These are phyloP conservation scores for Cladophialophora chaetospira DNA, from an alignment of 2,329 filamentous ascomycete genomes.

Conservation along the genomic window DNA sequence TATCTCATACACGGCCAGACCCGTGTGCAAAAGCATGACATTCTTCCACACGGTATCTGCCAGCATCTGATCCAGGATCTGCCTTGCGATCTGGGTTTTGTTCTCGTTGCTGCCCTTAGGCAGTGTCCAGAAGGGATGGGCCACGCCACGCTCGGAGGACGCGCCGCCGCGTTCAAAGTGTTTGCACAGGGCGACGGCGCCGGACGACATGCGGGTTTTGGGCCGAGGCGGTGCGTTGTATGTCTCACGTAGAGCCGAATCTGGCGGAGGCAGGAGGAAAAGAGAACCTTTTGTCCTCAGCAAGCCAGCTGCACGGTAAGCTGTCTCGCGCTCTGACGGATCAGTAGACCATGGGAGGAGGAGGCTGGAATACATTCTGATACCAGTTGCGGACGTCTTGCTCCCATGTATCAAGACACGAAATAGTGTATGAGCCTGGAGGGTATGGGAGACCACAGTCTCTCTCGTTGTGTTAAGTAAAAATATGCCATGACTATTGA, in stretches of 20 bases:
- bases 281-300: conserved; percentile 32
- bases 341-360: conserved; percentile 28
- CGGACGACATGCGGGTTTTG: conserved; percentile 31
- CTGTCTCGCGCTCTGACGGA: conserved; percentile 20
- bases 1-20: conserved; percentile 33
- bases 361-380: conserved; percentile 28
- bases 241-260: conserved; percentile 21
- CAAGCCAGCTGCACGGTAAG: conserved; percentile 26
- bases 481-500: neutral
- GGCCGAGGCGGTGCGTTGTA: conserved; percentile 31
- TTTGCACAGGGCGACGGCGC: conserved; percentile 34
- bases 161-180: conserved; percentile 33
- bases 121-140: conserved; percentile 32
- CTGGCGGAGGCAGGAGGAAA: conserved; percentile 32
- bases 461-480: neutral
- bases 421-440: neutral
- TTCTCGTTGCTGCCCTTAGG: conserved; percentile 33
- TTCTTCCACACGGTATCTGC: conserved; percentile 29
- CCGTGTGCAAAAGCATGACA: conserved; percentile 33
- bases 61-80: conserved; percentile 30
- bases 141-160: conserved; percentile 27
- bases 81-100: conserved; percentile 29
- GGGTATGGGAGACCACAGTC: neutral
- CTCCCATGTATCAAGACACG: neutral
- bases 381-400: neutral